phyloP scores from a whole-genome alignment of 2,329 filamentous ascomycete species.

The Ascocoryne sarcoides region DNA sequence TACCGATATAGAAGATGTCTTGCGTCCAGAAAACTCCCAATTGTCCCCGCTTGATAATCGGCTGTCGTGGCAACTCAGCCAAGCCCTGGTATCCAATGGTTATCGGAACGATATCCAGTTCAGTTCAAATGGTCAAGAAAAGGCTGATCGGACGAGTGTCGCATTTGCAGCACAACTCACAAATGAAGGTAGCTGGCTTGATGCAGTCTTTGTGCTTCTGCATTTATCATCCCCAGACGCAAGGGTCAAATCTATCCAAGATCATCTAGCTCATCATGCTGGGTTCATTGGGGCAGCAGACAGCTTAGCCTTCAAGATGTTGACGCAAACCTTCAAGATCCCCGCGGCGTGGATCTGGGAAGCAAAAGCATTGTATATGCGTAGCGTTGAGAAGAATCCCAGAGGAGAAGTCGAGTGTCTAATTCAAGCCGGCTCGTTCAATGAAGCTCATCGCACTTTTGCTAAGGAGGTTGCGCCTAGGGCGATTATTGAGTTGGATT shows the following conservation, averaged over 20 bases:
- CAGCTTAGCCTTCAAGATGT: slow-evolving; percentile 45
- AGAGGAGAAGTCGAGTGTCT: slow-evolving; percentile 69
- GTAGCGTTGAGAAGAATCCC: slow-evolving; percentile 60
- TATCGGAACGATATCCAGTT: slow-evolving; percentile 45
- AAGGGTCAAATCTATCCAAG: slow-evolving; percentile 59
- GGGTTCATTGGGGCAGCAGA: slow-evolving; percentile 52
- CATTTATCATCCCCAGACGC: slow-evolving; percentile 58
- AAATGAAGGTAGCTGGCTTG: slow-evolving; percentile 56
- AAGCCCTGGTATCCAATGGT: slow-evolving; percentile 46
- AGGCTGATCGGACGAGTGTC: slow-evolving; percentile 57
- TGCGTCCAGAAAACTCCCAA: slow-evolving; percentile 70
- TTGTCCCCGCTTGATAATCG: slow-evolving; percentile 67
- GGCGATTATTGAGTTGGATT: slow-evolving; percentile 76
- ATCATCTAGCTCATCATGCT: slow-evolving; percentile 67
- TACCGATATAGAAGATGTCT: slow-evolving; percentile 55
- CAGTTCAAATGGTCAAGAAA: slow-evolving; percentile 41
- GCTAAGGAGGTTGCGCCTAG: slow-evolving; percentile 71
- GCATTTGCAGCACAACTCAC: slow-evolving; percentile 58
- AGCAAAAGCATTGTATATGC: slow-evolving; percentile 76
- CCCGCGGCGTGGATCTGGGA: slow-evolving; percentile 77
- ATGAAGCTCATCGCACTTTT: slow-evolving; percentile 79
- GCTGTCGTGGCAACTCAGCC: slow-evolving; percentile 77
- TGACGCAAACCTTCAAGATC: slow-evolving; percentile 59
- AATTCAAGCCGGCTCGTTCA: slow-evolving; percentile 64
- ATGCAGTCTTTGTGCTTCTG: slow-evolving; percentile 67